Evolutionary conservation across 2,329 filamentous ascomycete genomes (phyloP).

Genomic region (Raffaelea ambrosiae): DNA sequence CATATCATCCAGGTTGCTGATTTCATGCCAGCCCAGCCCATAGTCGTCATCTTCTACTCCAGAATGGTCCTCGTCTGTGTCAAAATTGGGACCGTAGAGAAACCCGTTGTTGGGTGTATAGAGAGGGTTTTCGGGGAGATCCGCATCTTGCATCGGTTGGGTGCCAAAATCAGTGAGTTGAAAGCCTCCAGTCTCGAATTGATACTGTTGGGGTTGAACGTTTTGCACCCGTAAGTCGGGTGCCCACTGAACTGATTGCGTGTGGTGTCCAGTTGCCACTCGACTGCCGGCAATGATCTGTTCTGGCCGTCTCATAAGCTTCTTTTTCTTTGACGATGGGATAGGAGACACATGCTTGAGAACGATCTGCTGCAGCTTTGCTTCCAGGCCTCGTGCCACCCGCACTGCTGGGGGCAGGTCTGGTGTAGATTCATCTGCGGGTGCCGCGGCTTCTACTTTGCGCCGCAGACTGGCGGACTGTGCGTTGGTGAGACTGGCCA

Average conservation of each 20-base stretch:
- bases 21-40: not conserved
- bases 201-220: not conserved
- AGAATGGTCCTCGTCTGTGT: too few relatives aligned
- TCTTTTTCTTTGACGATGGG: not conserved
- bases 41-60: too few relatives aligned
- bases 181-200: not conserved
- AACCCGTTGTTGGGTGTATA: too few relatives aligned
- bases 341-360: slow-evolving; percentile 2
- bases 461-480: slow-evolving; percentile 9
- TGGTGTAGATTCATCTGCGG: not conserved
- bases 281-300: too few relatives aligned
- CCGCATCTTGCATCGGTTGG: too few relatives aligned
- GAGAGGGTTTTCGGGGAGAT: not conserved
- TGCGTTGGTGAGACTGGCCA: slow-evolving; percentile 9
- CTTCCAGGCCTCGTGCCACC: not conserved
- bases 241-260: too few relatives aligned
- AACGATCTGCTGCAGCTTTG: slow-evolving; percentile 8
- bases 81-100: too few relatives aligned
- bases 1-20: not conserved
- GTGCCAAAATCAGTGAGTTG: not conserved
- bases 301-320: not conserved
- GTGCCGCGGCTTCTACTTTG: slow-evolving; percentile 3
- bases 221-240: not conserved
- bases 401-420: not conserved
- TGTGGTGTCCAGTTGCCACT: too few relatives aligned